Evolutionary conservation across 2,329 filamentous ascomycete species (phyloP), one percentile per base, ranked within the genome.

Genomic region (Colletotrichum destructivum): DNA sequence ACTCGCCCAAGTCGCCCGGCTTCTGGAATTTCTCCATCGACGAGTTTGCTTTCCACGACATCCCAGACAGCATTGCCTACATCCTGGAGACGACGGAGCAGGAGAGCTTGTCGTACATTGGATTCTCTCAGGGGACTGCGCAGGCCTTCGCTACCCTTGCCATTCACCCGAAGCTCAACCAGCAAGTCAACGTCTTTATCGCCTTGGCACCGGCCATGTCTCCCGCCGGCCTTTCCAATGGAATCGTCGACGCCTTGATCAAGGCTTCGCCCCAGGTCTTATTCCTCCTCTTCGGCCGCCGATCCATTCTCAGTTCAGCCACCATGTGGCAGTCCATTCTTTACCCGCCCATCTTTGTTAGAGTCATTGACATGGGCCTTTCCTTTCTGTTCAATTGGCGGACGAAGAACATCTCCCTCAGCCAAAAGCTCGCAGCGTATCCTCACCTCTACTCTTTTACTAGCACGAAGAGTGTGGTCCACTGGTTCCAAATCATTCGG

Each of bases 11-110:
- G 0, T 92, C 93, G 2, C 84, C 88, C 47, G 87, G 90, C 16
- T 99, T 99, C 81, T 99, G 96, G 96, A 92, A 98, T 81, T 99
- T 99, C 80, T 98, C 94, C 62, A 98, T 99, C 79, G 96, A 99
- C 80, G 94, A 99, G 79, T 99, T 99, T 79, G 96, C 96, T 59
- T 97, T 99, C 78, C 91, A 98, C 80, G 96, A 99, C 81, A 98
- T 99, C 71, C 96, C 96, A 1, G 93, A 99, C 82, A 96, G 92
- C 75, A 98, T 99, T 78, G 88, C 91, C 65, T 98, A 99, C 79
- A 94, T 99, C 71, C 88, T 99, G 26, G 90, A 92, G 51, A 93
- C 93, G 0, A 98, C 96, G 0, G 87, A 88, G 63, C 94, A 97
- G 80, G 87, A 91, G 42, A 97, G 95, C 51, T 84, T 99, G 35